Conservation (phyloP, 768 basidiomycete species). For the Lactarius trivialis region DNA sequence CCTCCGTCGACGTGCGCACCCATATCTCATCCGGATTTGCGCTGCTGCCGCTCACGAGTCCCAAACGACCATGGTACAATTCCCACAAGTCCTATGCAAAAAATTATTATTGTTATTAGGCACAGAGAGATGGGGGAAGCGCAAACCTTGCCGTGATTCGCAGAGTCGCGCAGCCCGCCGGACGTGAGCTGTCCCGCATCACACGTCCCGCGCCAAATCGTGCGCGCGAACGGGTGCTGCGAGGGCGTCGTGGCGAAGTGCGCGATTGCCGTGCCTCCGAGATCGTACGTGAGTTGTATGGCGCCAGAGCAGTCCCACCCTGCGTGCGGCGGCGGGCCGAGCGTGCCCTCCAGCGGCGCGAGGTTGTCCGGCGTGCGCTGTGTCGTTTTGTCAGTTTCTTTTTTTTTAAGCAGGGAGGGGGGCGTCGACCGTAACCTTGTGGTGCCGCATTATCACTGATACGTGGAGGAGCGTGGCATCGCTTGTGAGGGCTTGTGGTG, state of each 20-base stretch:
- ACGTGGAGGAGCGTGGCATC: conserved; percentile 36
- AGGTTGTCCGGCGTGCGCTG: conserved; percentile 47
- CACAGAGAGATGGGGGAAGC: conserved; percentile 13
- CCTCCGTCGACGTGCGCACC: conserved; percentile 39
- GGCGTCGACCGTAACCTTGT: conserved; percentile 31
- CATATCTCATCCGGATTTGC: conserved; percentile 34
- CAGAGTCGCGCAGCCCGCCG: conserved; percentile 38
- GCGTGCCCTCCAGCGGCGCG: conserved; percentile 37
- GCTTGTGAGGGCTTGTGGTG: conserved; percentile 22
- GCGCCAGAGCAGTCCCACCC: conserved; percentile 40
- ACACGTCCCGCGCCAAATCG: conserved; percentile 45
- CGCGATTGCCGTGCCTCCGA: conserved; percentile 33
- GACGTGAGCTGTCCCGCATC: conserved; percentile 42
- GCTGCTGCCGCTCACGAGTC: conserved; percentile 38
- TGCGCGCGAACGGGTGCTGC: conserved; percentile 39
- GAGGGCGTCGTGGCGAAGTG: conserved; percentile 36
- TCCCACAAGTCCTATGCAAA: conserved; percentile 47
- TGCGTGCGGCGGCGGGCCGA: conserved; percentile 31
- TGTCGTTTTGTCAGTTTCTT: not conserved
- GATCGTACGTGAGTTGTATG: conserved; percentile 36
- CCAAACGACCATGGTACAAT: conserved; percentile 35
- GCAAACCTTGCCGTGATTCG: conserved; percentile 39
- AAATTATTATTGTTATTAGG: too few relatives aligned
- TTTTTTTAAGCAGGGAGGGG: too few relatives aligned
- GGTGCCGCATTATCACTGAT: conserved; percentile 41